These are phyloP conservation scores for Friedmanniomyces simplex DNA, from an alignment of 495 filamentous ascomycete genomes.

Conservation along the genomic window DNA sequence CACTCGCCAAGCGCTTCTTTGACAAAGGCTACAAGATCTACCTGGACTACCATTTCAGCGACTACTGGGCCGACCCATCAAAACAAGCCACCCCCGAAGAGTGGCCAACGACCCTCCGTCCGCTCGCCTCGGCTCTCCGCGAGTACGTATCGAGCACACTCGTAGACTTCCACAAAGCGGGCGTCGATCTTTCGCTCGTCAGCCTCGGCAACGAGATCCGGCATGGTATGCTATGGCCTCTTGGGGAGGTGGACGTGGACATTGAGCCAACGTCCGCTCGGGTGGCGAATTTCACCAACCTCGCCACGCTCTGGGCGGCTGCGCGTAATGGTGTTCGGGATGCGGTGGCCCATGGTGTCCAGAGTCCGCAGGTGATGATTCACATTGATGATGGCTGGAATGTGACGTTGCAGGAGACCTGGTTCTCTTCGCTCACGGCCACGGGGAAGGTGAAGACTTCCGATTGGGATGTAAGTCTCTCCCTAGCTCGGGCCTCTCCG, in stretches of 20 bases:
- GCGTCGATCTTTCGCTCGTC: constrained; percentile 32
- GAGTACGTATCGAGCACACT: constrained; percentile 34
- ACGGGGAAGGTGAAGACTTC: constrained; percentile 26
- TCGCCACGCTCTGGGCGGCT: constrained; percentile 31
- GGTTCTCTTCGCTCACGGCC: constrained; percentile 33
- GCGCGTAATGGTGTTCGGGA: constrained; percentile 33
- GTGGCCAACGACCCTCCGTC: constrained; percentile 23
- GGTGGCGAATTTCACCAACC: constrained; percentile 31
- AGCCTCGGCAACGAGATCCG: constrained; percentile 39
- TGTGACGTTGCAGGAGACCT: constrained; percentile 32
- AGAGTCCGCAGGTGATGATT: constrained; percentile 36
- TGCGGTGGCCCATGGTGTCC: constrained; percentile 21
- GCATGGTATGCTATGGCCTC: constrained; percentile 38
- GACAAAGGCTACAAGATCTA: constrained; percentile 30
- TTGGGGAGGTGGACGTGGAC: constrained; percentile 31
- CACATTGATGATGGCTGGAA: constrained; percentile 42
- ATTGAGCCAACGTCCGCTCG: constrained; percentile 17
- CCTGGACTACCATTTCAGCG: constrained; percentile 23
- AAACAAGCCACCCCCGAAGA: constrained; percentile 29
- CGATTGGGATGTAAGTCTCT: constrained; percentile 28
- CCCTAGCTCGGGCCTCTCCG: background rate
- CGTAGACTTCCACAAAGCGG: constrained; percentile 28
- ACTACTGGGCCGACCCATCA: constrained; percentile 35
- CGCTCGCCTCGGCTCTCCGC: constrained; percentile 23
- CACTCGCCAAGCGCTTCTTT: constrained; percentile 28